These are phyloP conservation scores for Chlorella sp. DNA, from an alignment of 139 green algal species.

Conservation along the genomic window DNA sequence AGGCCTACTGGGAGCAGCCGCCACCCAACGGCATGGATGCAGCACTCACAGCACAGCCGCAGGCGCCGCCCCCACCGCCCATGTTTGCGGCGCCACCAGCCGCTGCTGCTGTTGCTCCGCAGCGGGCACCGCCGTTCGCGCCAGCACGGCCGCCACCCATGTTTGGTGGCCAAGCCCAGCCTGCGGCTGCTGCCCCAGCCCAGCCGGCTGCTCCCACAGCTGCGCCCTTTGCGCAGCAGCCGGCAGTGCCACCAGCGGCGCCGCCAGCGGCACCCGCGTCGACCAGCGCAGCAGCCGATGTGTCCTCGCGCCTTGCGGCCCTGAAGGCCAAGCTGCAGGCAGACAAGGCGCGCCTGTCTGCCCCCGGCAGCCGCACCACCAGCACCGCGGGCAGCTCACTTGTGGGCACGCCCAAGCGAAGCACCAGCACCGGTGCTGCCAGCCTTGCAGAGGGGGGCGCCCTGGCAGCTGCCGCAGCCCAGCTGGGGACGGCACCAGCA, in stretches of 20 bases:
- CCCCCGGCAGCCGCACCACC: neutral
- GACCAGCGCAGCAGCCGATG: conserved; percentile 1
- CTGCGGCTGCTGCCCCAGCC: neutral
- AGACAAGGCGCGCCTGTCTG: conserved; percentile 15
- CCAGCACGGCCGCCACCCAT: neutral
- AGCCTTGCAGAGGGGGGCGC: neutral
- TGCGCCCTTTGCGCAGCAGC: neutral
- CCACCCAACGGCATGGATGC: neutral
- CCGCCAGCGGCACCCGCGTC: neutral
- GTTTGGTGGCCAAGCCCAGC: neutral
- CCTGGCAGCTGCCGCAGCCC: neutral
- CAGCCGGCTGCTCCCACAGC: neutral
- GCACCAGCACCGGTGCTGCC: neutral
- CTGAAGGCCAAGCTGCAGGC: conserved; percentile 45
- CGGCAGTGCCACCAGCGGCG: neutral
- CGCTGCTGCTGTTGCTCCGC: neutral
- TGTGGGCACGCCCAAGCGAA: neutral
- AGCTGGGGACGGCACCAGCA: neutral
- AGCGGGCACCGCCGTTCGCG: neutral
- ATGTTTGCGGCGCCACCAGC: neutral
- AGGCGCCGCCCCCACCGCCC: neutral
- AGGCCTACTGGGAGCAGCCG: neutral
- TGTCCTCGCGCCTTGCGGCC: conserved; percentile 33
- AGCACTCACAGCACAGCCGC: neutral
- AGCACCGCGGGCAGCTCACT: conserved; percentile 12